Evolutionary conservation across 306 rosid species (phyloP), one percentile per base, ranked within the genome.

Genomic region (Cicer cuneatum): DNA sequence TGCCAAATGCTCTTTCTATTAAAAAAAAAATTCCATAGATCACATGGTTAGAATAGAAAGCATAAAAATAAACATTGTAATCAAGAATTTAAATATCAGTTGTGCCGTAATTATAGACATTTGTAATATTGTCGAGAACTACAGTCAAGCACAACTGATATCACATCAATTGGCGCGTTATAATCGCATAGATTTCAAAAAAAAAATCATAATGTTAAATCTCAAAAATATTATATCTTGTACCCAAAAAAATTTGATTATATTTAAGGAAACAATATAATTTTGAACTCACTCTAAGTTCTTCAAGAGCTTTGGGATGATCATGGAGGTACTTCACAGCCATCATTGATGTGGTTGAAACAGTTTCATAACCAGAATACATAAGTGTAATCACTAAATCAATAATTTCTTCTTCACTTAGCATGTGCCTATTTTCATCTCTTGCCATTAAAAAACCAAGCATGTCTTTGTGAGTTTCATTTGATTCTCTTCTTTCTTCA

Each of bases 301-400:
- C 89, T 72, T 92, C 84, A 66, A 95, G 98, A 74, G 66, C 99
- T 78, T 80, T 72, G 38, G 98, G 98, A 72, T 92, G 96, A 77
- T 95, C 99, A 78, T 89, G 98, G 71, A 95, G 96, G 59, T 86
- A 92, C 78, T 95, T 95, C 16, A 95, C 89, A 19, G 98, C 97
- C 99, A 95, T 95, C 99, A 95, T 95, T n/a, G 99, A 86, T 12
- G 99, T 95, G 0, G 99, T 90, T 15, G 99, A 95, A 79, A 95
- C 98, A 59, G 99, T 95, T 85, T 95, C 99, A 68, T 90, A 95
- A 5, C 99, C 99, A 46, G 99, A 95, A 75, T 95, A 92, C 72
- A 95, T 79, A 19, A 95, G 71, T 8, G 98, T 89, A 14, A 95
- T 87, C 6, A 95, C 80, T 16, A 84, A 86, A 89, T 95, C 99